Evolutionary conservation across 2,329 filamentous ascomycete genomes (phyloP), one percentile per base, ranked within the genome.

Genomic region (Trichoderma brevicompactum): DNA sequence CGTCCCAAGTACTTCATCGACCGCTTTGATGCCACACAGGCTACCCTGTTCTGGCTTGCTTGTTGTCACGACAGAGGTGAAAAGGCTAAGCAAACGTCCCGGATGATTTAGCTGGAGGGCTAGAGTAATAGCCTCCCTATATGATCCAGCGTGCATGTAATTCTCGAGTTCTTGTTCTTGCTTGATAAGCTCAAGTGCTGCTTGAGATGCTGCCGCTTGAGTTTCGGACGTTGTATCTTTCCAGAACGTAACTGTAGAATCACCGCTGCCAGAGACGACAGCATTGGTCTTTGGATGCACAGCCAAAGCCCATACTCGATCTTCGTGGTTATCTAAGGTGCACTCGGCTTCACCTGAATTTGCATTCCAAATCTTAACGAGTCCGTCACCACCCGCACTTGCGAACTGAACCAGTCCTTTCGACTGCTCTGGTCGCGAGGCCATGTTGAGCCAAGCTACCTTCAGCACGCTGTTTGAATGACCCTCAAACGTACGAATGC

Each of bases 381-480:
- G 85, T 2, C 95, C 95, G 77, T 99, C 96, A 66, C 93, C 94
- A 44, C 92, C 95, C 13, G 95, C 94, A 69, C 91, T 96, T 40
- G 91, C 92, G 65, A 97, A 87, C 66, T 91, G 87, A 1, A 92
- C 82, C 28, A 85, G 84, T 68, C 84, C 84, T 74, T 86, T 89
- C 32, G 79, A 77, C 54, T 83, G 80, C 19, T 84, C 81, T 66
- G 83, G 78, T 32, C 79, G 79, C 5, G 75, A 72, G 2, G 85
- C 80, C 65, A 84, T 76, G 53, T 83, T 85, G 5, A 99, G 82
- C 95, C 95, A 99, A 3, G 91, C 86, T 2, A 97, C 91, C 78
- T 98, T 98, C 38, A 99, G 82, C 2, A 99, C 91, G 72, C 92
- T 97, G 79, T 98, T 96, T 5, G 93, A 94, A 77, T 99, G 95